Base-by-base conservation (phyloP, 805 yeast genomes). In the Debaryomyces prosopidis region DNA sequence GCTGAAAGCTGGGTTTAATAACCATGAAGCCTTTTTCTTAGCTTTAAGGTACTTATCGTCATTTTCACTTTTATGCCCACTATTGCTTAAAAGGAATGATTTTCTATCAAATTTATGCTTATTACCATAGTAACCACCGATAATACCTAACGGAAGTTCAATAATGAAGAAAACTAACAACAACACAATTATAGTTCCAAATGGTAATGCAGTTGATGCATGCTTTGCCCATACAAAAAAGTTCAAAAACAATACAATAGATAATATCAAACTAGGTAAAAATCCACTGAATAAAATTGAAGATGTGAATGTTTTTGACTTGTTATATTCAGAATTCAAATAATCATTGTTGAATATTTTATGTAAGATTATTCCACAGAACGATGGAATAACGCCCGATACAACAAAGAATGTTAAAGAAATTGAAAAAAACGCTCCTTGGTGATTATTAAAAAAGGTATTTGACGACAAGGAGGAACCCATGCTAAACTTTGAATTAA, bases 351-450 rank as follows among this genome's bases (percentile, higher is more conserved):
- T 69, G 59, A 84, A 78, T n/a, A 73, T 57, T 57, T 80, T 83
- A 62, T 77, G 80, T 38, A 85, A 69, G 47, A 82, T 75, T 12
- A 87, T 76, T 36, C 94, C 89, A 4, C 81, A 68, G 59, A 79
- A 87, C 0, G 96, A 89, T 1, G 95, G 83, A 44, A 85, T 75
- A 28, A 83, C 76, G 0, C 94, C 95, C 17, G 92, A 88, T 23
- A 79, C 59, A 3, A 85, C 78, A 54, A 88, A 82, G 47, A 82
- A 69, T 3, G 77, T 58, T 18, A 86, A 55, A 0, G 89, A 80
- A 40, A 84, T 71, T 7, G 87, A 75, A 42, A 86, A 60, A 6
- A 85, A 76, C 12, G 89, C 82, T 34, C 88, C 89, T 45, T 86
- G 79, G 45, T 82, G 80, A 53, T 81, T 77, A 46, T 85, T 88